Base-by-base conservation (phyloP, 2,329 filamentous ascomycete species). In the Arthrobotrys megalospora region DNA sequence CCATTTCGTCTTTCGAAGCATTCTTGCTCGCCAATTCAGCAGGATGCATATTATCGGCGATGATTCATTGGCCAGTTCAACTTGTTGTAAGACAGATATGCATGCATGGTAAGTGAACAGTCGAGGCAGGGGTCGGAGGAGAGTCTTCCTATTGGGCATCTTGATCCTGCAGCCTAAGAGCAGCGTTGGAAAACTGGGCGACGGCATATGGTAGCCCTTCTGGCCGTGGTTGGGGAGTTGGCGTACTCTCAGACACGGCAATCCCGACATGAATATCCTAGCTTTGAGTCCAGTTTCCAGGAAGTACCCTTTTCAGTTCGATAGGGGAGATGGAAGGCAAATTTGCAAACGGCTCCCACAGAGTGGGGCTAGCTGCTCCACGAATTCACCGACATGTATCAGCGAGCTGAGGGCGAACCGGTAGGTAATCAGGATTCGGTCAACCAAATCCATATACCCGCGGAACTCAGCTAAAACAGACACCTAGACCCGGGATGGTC, bases 51-150 rank as follows among this genome's bases (percentile, higher is more conserved):
- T 50, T 73, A 73, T 73, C 69, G 24, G 45, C 24, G 28, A 12
- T 41, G 64, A 34, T 52, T 41, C 32, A 73, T 73, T 73, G 69
- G 69, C 21, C 60, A 48, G 41, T 14, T 58, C 24, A 43, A 48
- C 7, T 63, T 50, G 38, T 73, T 65, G 60, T 65, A 60, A 73
- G 69, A 73, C 69, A 73, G 48, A 66, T 43, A 65, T 73, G 69
- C 69, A 73, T 50, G 69, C 43, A 55, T 24, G 60, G 69, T 43
- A 60, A 41, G 38, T 34, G 6, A 62, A 50, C 43, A 60, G 28
- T 50, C 58, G 24, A 53, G 10, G 24, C 28, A 63, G 58, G 48
- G 64, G 28, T 60, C 8, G 24, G 69, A 32, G 55, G 60, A 73
- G 60, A 64, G 24, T 48, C 32, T 60, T 73, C 69, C 69, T 73